Evolutionary conservation across 2,329 filamentous ascomycete species (phyloP), one percentile per base, ranked within the genome.

Genomic region (Pseudogymnoascus sp.): DNA sequence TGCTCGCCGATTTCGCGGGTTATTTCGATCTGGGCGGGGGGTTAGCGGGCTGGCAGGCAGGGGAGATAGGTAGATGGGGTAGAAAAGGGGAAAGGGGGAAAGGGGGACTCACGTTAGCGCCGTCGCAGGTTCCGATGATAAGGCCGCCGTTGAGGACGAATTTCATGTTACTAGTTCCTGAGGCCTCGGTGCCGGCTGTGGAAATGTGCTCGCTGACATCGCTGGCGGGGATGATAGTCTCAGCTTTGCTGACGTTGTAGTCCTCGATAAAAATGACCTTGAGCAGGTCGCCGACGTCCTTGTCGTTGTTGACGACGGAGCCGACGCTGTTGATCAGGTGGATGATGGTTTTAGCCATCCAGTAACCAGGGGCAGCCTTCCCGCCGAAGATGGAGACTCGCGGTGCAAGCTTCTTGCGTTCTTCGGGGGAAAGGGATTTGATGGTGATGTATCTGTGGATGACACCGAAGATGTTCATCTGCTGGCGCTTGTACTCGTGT

Each of bases 301-400:
- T 80, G 70, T 99, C 94, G 40, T 90, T 89, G 79, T 99, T 99
- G 68, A 99, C 88, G 2, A 97, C 89, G 13, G 85, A 78, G 3
- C 91, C 92, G 26, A 97, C 94, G 64, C 86, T 88, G 78, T 97
- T 97, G 79, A 99, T 87, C 62, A 99, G 83, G 73, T 97, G 93
- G 69, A 99, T 99, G 67, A 97, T 92, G 40, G 94, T 95, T 84
- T 99, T 99, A 37, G 94, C 94, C 94, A 97, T 99, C 94, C 94
- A 99, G 80, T 99, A 99, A 13, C 94, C 94, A 0, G 94, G 94
- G 1, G 94, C 94, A 26, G 94, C 94, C 78, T 99, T 99, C 69
- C 94, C 94, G 72, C 94, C 94, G 73, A 99, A 97, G 74, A 99
- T 95, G 62, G 89, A 94, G 8, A 97, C 94, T 59, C 93, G 88